These are phyloP conservation scores for Talaromyces trachyspermus DNA, from an alignment of 495 filamentous ascomycete species.

Conservation along the genomic window DNA sequence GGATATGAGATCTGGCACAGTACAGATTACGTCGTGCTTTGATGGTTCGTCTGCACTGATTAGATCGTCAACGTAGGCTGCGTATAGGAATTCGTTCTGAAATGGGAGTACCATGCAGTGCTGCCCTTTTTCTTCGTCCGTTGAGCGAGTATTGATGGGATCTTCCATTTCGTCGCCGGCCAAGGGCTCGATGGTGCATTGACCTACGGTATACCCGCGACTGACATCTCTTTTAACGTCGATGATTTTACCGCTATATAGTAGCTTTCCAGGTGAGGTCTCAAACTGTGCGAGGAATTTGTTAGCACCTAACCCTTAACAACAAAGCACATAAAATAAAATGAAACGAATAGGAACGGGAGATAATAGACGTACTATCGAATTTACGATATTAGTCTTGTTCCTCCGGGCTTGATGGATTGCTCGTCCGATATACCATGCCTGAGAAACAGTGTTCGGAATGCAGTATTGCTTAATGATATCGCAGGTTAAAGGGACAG, in stretches of 20 bases:
- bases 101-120: constrained; percentile 48
- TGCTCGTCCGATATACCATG: constrained; percentile 39
- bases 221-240: constrained; percentile 47
- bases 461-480: constrained; percentile 24
- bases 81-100: constrained; percentile 57
- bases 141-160: neutral
- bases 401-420: constrained; percentile 34
- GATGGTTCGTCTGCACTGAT: constrained; percentile 10
- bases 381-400: constrained; percentile 45
- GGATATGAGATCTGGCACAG: constrained; percentile 26
- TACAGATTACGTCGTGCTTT: constrained; percentile 22
- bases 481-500: constrained; percentile 20
- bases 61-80: constrained; percentile 21
- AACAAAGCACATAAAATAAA: neutral
- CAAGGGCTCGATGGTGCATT: constrained; percentile 37
- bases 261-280: constrained; percentile 37
- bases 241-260: constrained; percentile 56
- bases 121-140: constrained; percentile 4
- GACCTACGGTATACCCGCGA: constrained; percentile 47
- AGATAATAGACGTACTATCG: constrained; percentile 37
- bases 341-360: neutral
- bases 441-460: constrained; percentile 30
- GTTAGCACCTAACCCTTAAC: neutral
- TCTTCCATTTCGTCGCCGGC: constrained; percentile 19
- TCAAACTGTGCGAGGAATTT: constrained; percentile 9